Evolutionary conservation across 2,329 filamentous ascomycete genomes (phyloP), one percentile per base, ranked within the genome.

Genomic region (Curvularia sp.): DNA sequence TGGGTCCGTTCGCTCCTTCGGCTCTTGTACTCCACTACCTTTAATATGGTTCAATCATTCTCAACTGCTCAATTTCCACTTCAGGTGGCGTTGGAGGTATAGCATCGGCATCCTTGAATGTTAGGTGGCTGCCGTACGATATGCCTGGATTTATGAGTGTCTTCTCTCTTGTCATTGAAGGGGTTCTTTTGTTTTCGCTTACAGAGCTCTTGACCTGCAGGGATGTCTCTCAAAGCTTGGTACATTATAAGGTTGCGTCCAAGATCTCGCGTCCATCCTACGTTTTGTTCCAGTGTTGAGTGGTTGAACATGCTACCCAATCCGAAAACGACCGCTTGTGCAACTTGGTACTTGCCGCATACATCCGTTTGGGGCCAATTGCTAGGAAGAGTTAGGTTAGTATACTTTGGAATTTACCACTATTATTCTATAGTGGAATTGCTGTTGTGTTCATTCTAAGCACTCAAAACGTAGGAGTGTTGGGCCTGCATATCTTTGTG

Each of bases 271-370:
- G 79, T 78, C 84, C 84, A 86, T 3, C 80, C 83, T 3, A 86
- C 81, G 66, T 87, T 87, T 63, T 86, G 84, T 27, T 78, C 62
- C 10, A 74, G 64, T 0, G 71, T 74, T 3, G 82, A 84, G 63
- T 87, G 84, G 58, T 87, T 86, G 75, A 86, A 86, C 82, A 86
- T 84, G 53, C 79, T 82, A 15, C 84, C 84, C 0, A 87, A 74
- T 2, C 84, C 84, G 36, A 86, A 77, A 28, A 86, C 77, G 2
- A 86, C 73, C 9, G 83, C 84, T 73, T 86, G 83, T 0, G 80
- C 80, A 32, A 71, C 78, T 25, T 69, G 69, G 9, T 65, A 69
- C 13, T 69, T 70, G n/a, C 66, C 69, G 47, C 63, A 56, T 47
- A 49, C 25, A 50, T 69, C 64, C 13, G 53, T 55, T 18, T 61